A percentile compares a stretch with the other conserved stretches of the same genome.
Conservation (phyloP, 2,329 filamentous ascomycete genomes). For the Daldinia eschscholtzii region DNA sequence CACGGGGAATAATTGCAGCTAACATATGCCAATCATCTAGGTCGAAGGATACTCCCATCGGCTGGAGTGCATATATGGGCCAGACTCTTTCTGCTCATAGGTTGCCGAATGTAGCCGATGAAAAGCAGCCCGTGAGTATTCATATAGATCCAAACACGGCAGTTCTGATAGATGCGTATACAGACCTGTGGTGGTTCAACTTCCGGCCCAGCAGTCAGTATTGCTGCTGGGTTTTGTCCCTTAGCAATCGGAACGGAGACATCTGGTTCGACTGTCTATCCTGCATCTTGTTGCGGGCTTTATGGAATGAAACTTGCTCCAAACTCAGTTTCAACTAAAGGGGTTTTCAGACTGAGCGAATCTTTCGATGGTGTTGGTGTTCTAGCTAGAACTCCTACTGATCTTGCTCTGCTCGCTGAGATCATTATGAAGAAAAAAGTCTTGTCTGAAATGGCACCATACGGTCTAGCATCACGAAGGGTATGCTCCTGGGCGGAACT, state of each 20-base stretch:
- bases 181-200: neutral
- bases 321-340: neutral
- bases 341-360: neutral
- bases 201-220: neutral
- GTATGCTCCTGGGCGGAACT: neutral
- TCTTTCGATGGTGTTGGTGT: neutral
- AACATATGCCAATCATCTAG: neutral
- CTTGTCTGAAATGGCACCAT: neutral
- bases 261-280: neutral
- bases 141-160: neutral
- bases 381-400: neutral
- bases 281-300: neutral
- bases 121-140: neutral
- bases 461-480: neutral
- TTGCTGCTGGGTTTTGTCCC: neutral
- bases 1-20: neutral
- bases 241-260: neutral
- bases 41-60: neutral
- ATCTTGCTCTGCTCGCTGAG: neutral
- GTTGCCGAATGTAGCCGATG: neutral
- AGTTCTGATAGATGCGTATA: neutral
- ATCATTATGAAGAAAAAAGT: neutral
- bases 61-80: conserved; percentile 1
- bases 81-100: neutral
- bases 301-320: neutral